Percentiles rank a stretch among this genome's conserved stretches.
These are phyloP conservation scores for Allantophomopsis lycopodina DNA, from an alignment of 2,329 filamentous ascomycete species.

Conservation along the genomic window DNA sequence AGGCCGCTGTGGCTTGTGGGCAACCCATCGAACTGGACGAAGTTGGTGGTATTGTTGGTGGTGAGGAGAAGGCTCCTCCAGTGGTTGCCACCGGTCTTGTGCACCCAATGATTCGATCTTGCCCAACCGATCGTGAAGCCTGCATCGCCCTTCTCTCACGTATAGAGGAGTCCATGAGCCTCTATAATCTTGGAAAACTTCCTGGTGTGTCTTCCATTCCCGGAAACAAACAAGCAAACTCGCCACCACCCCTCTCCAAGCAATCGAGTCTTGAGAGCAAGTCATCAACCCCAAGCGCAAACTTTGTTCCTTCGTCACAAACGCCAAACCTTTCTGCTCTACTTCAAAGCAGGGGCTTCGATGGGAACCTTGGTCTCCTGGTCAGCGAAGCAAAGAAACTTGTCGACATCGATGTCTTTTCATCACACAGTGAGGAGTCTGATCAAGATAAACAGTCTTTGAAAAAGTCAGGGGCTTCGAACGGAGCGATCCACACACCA, in stretches of 20 bases:
- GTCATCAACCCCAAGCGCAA: constrained; percentile 14
- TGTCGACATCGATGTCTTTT: constrained; percentile 32
- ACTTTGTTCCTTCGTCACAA: constrained; percentile 38
- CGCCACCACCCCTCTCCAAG: constrained; percentile 3
- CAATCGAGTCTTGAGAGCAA: constrained; percentile 9
- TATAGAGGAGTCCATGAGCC: constrained; percentile 37
- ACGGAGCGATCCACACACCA: constrained; percentile 22
- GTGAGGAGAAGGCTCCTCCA: constrained; percentile 20
- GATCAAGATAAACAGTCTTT: constrained; percentile 29
- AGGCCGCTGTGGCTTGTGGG: constrained; percentile 78
- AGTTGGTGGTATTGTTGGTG: constrained; percentile 29
- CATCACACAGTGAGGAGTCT: constrained; percentile 38
- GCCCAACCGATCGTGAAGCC: constrained; percentile 38
- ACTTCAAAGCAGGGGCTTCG: constrained; percentile 46
- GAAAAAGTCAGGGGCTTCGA: constrained; percentile 19
- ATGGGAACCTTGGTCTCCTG: constrained; percentile 45
- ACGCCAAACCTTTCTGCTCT: constrained; percentile 56
- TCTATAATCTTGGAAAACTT: constrained; percentile 36
- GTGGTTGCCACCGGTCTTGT: constrained; percentile 31
- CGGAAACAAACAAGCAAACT: constrained; percentile 11
- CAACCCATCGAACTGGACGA: constrained; percentile 65
- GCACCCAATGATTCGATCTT: constrained; percentile 45
- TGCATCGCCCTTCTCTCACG: constrained; percentile 35
- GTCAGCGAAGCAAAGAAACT: constrained; percentile 45
- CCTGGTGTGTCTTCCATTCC: constrained; percentile 33